These are phyloP conservation scores for Nemania sp. DNA, from an alignment of 2,329 filamentous ascomycete species.

Conservation along the genomic window DNA sequence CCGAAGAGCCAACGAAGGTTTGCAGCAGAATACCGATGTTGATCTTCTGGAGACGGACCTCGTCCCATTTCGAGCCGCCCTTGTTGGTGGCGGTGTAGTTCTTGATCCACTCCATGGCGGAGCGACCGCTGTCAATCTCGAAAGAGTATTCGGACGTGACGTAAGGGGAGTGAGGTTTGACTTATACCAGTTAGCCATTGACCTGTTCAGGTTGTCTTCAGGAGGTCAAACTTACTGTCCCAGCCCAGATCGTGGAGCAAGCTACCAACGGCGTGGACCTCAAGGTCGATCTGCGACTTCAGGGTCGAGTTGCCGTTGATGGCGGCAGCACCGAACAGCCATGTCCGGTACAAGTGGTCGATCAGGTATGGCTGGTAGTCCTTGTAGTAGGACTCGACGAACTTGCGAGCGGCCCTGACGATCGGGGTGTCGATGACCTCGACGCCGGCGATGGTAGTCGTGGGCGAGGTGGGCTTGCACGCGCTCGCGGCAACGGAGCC, in stretches of 20 bases:
- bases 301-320: constrained; percentile 23
- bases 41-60: constrained; percentile 23
- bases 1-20: constrained; percentile 15
- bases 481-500: constrained; percentile 7
- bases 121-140: constrained; percentile 22
- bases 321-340: constrained; percentile 22
- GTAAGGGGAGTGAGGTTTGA: constrained; percentile 22
- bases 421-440: constrained; percentile 24
- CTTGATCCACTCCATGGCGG: constrained; percentile 26
- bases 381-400: constrained; percentile 20
- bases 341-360: constrained; percentile 19
- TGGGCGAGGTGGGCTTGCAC: constrained; percentile 6
- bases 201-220: background rate
- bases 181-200: constrained; percentile 10
- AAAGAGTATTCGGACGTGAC: constrained; percentile 14
- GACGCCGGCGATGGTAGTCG: constrained; percentile 19
- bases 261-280: constrained; percentile 18
- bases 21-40: constrained; percentile 24
- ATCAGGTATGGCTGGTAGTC: constrained; percentile 24
- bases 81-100: constrained; percentile 19
- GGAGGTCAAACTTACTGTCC: constrained; percentile 19
- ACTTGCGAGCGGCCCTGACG: constrained; percentile 11
- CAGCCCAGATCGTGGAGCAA: constrained; percentile 22
- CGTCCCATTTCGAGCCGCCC: constrained; percentile 17
- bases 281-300: constrained; percentile 22